Conservation (phyloP, 148 eudicot species). For the Nepenthes mirabilis region DNA sequence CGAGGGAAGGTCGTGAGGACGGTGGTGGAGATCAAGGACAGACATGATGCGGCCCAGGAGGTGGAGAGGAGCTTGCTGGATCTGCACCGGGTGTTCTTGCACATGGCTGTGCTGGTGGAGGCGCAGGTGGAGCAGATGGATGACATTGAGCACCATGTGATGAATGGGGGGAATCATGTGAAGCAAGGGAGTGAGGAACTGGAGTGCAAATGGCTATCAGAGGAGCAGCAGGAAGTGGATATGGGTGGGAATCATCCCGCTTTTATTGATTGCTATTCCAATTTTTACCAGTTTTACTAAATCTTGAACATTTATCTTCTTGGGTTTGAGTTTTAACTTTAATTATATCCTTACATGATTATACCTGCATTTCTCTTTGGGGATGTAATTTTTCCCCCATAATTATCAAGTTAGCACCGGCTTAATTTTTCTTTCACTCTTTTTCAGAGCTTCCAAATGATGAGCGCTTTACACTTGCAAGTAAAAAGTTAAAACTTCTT, state of each 20-base stretch:
- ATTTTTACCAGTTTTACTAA: constrained; percentile 50
- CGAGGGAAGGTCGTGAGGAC: constrained; percentile 84
- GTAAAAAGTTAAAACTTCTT: no score
- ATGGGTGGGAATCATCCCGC: constrained; percentile 54
- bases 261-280: constrained; percentile 53
- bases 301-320: constrained; percentile 16
- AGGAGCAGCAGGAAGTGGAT: constrained; percentile 61
- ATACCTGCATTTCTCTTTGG: no score
- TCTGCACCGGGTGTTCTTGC: constrained; percentile 82
- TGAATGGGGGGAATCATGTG: constrained; percentile 61
- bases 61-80: constrained; percentile 71
- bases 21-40: constrained; percentile 82
- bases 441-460: no score
- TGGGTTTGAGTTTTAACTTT: no score
- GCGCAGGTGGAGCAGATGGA: constrained; percentile 89
- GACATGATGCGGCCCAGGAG: constrained; percentile 78
- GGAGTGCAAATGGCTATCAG: constrained; percentile 64
- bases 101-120: constrained; percentile 97
- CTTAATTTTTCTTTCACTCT: no score
- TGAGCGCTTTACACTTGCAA: no score
- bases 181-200: constrained; percentile 49
- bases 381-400: no score
- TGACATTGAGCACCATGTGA: constrained; percentile 82
- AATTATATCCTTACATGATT: no score
- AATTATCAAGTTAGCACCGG: no score